Evolutionary conservation across 2,329 filamentous ascomycete species (phyloP).

Genomic region (Pseudogymnoascus sp.): DNA sequence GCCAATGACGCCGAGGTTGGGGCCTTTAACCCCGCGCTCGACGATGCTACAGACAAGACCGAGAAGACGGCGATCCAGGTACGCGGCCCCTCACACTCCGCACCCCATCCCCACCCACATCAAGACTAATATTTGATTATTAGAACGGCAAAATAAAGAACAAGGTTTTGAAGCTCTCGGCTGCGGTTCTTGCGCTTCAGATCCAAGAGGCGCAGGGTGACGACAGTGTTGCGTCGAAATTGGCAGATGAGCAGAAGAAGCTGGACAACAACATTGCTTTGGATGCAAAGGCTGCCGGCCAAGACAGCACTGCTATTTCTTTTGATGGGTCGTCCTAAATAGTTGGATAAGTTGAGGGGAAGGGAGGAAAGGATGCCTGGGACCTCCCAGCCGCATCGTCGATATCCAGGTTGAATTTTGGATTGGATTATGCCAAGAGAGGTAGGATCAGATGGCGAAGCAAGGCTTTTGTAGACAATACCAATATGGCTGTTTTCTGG

Average conservation of each 20-base stretch:
- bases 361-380: not conserved
- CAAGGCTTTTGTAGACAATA: not conserved
- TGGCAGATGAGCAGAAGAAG: conserved; percentile 43
- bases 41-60: conserved; percentile 37
- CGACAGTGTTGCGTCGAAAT: conserved; percentile 35
- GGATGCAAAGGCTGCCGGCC: conserved; percentile 41
- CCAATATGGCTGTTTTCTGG: not conserved
- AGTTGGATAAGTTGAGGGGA: not conserved
- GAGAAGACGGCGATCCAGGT: conserved; percentile 41
- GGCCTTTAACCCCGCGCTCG: conserved; percentile 48
- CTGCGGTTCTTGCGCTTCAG: conserved; percentile 43
- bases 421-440: not conserved
- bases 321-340: conserved; percentile 28
- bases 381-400: not conserved
- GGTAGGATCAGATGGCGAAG: not conserved
- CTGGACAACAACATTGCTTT: conserved; percentile 45
- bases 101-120: not conserved
- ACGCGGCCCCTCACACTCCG: conserved; percentile 3
- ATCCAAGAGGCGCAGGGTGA: conserved; percentile 44
- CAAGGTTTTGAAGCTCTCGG: conserved; percentile 51
- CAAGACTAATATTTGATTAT: not conserved
- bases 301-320: conserved; percentile 34
- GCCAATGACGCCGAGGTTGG: conserved; percentile 45
- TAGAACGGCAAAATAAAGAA: conserved; percentile 51
- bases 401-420: not conserved